A percentile compares a stretch with the other conserved stretches of the same genome.
Evolutionary conservation across 2,329 filamentous ascomycete genomes (phyloP).

Genomic region (Sclerotinia borealis): DNA sequence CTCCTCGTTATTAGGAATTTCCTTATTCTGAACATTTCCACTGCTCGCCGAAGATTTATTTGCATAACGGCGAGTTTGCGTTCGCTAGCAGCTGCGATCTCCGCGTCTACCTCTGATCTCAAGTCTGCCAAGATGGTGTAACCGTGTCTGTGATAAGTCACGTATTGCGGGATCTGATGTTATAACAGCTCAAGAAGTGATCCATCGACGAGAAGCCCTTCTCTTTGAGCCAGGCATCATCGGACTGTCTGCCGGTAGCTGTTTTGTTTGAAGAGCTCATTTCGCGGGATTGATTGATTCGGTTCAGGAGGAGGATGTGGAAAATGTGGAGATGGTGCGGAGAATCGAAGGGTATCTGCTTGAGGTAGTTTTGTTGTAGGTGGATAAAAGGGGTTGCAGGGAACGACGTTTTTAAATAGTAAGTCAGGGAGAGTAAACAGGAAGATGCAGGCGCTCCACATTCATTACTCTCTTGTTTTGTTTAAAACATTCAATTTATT

Average conservation of each 20-base stretch:
- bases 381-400: background rate
- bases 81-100: background rate
- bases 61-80: background rate
- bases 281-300: background rate
- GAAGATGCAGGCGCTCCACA: background rate
- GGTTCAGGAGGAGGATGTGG: background rate
- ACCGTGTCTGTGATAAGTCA: no score
- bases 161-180: no score
- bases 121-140: background rate
- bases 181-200: background rate
- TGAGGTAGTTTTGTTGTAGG: background rate
- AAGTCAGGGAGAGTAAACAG: background rate
- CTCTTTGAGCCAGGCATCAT: background rate
- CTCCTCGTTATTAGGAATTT: background rate
- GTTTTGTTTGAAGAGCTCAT: background rate
- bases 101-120: background rate
- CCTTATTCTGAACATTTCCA: background rate
- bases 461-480: no score
- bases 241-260: no score
- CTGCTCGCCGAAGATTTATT: background rate
- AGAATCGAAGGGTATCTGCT: background rate
- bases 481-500: no score
- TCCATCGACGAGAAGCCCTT: background rate
- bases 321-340: background rate
- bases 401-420: background rate